Evolutionary conservation across 2,329 filamentous ascomycete genomes (phyloP), one percentile per base, ranked within the genome.

Genomic region (Aquanectria penicillioides): DNA sequence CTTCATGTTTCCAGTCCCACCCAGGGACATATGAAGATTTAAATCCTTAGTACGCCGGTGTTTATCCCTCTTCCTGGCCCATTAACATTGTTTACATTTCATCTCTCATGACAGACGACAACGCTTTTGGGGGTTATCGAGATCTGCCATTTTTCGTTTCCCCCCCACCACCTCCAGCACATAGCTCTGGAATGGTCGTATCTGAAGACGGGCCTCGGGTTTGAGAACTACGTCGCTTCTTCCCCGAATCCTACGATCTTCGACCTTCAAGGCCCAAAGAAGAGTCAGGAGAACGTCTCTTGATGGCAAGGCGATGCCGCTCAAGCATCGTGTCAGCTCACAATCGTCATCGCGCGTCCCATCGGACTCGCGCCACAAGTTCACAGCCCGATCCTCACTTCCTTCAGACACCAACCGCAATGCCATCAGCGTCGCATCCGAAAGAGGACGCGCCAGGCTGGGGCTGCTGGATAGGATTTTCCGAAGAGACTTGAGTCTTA

Each of bases 381-480:
- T 74, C 68, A 71, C 78, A 76, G 79, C 79, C 75, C 73, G 78
- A 70, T 78, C 75, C 67, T 82, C 78, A 70, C 74, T 70, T 79
- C 81, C 77, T 77, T 87, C 79, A 87, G 85, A 86, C 76, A 84
- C 85, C 82, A 85, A 89, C 87, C 87, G 87, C 87, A 90, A 86
- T 81, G 83, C 85, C 83, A 76, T 84, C 85, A 88, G 83, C 86
- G 87, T 90, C 87, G 87, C 87, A 89, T 89, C 86, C 86, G 78
- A 79, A 71, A 89, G 80, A 73, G 87, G 87, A 89, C 87, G 87
- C 87, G 87, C 87, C 87, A 89, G 82, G 77, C 79, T 83, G 84
- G 86, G 87, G 87, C 86, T 89, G 87, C 87, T 84, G 86, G 87
- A 84, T 84, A 89, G 83, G 76, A 89, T 86, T 80, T 82, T 86